These are phyloP conservation scores for Lanzia echinophila DNA, from an alignment of 2,329 filamentous ascomycete species.

Conservation along the genomic window DNA sequence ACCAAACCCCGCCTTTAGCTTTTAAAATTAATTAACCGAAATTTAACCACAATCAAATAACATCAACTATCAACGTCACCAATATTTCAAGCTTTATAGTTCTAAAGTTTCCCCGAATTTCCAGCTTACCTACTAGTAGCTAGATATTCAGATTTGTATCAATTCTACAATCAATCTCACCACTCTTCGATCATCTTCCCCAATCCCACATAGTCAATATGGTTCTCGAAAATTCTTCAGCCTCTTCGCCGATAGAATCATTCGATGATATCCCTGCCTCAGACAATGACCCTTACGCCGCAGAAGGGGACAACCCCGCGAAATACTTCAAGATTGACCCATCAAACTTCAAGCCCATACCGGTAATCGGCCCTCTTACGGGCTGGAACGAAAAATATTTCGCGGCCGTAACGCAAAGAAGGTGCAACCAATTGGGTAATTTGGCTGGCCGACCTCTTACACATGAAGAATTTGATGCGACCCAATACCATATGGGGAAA, in stretches of 20 bases:
- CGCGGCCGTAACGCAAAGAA: neutral
- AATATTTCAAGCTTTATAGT: too few relatives aligned
- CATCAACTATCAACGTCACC: too few relatives aligned
- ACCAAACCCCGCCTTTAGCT: too few relatives aligned
- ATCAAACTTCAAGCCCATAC: constrained; percentile 20
- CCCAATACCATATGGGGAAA: constrained; percentile 25
- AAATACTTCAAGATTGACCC: constrained; percentile 5
- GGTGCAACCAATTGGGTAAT: constrained; percentile 2
- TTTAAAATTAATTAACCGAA: too few relatives aligned
- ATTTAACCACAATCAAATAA: too few relatives aligned
- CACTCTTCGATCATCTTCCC: neutral
- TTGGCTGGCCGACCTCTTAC: constrained; percentile 18
- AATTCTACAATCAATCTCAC: constrained; percentile 12
- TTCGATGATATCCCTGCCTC: constrained; percentile 21
- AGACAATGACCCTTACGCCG: constrained; percentile 24
- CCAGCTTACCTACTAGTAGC: too few relatives aligned
- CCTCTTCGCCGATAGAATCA: constrained; percentile 9
- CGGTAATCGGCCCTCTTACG: constrained; percentile 20
- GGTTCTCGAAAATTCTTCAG: constrained; percentile 24
- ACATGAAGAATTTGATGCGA: constrained; percentile 25
- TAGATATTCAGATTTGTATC: too few relatives aligned
- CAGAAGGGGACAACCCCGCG: neutral
- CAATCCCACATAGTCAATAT: constrained; percentile 11
- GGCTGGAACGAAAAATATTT: constrained; percentile 15
- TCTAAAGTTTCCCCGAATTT: too few relatives aligned